Percentiles rank a stretch among this genome's conserved stretches.
Conservation (phyloP, 192 early-diverging fungal species). For the Coemansia sp. region DNA sequence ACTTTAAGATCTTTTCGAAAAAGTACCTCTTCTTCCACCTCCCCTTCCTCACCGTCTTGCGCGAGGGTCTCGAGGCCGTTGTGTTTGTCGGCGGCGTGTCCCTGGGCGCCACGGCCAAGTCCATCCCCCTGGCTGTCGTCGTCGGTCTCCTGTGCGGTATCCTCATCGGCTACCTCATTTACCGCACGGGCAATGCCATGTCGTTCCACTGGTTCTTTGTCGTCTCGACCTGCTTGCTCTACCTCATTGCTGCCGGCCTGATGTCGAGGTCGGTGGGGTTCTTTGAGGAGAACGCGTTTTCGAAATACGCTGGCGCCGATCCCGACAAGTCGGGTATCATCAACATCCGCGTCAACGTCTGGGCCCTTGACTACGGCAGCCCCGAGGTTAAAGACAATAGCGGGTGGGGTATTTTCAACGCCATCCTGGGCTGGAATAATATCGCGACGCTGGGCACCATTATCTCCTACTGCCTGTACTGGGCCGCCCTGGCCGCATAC, state of each 20-base stretch:
- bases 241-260: conserved; percentile 82
- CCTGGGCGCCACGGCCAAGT: conserved; percentile 59
- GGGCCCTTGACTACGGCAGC: conserved; percentile 66
- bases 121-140: conserved; percentile 82
- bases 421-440: conserved; percentile 77
- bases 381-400: conserved; percentile 50
- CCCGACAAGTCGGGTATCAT: conserved; percentile 58
- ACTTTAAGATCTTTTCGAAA: conserved; percentile 48
- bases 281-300: conserved; percentile 70
- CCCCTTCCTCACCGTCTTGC: conserved; percentile 80
- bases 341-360: conserved; percentile 62
- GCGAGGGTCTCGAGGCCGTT: conserved; percentile 89
- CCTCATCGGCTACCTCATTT: conserved; percentile 73
- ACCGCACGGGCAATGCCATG: conserved; percentile 67
- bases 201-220: conserved; percentile 80
- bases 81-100: conserved; percentile 87
- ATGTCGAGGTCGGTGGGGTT: conserved; percentile 64
- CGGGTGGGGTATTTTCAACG: conserved; percentile 73
- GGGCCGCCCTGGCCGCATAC: conserved; percentile 59
- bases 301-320: conserved; percentile 65
- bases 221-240: conserved; percentile 66
- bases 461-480: conserved; percentile 79
- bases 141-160: conserved; percentile 67
- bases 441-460: conserved; percentile 73
- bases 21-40: conserved; percentile 78